Conservation (phyloP, 73 alveolate genomes). For the Paramecium pentaurelia region DNA sequence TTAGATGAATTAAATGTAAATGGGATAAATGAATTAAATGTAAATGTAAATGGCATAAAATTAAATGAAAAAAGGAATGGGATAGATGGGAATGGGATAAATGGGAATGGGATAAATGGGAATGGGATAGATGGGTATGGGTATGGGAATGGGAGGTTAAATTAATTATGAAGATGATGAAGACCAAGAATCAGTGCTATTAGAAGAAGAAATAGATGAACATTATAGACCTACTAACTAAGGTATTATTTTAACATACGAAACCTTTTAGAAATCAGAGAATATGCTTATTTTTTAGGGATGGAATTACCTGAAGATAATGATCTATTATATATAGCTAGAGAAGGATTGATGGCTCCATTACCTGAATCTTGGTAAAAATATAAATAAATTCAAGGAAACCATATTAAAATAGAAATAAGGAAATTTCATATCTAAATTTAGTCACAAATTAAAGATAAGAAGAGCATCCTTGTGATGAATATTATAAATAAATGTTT, state of each 20-base stretch:
- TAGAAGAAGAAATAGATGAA: slow-evolving; percentile 65
- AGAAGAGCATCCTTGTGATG: slow-evolving; percentile 93
- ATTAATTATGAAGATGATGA: slow-evolving; percentile 49
- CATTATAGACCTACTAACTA: slow-evolving; percentile 64
- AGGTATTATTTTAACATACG: neutral
- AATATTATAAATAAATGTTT: slow-evolving; percentile 70
- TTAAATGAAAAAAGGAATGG: neutral
- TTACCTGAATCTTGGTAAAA: slow-evolving; percentile 79
- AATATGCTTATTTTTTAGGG: slow-evolving; percentile 85
- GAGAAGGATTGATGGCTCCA: slow-evolving; percentile 90
- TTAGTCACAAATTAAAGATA: slow-evolving; percentile 69
- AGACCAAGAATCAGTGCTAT: neutral
- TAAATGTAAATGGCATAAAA: neutral
- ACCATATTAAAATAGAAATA: slow-evolving; percentile 76
- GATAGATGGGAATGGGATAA: neutral
- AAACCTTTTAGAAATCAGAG: slow-evolving; percentile 66
- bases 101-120: slow-evolving; percentile 3
- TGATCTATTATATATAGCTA: slow-evolving; percentile 85
- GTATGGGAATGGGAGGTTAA: slow-evolving; percentile 11
- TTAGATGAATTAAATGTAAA: neutral
- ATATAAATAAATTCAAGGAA: slow-evolving; percentile 5
- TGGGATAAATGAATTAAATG: neutral
- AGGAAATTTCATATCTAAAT: slow-evolving; percentile 75
- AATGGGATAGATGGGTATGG: slow-evolving; percentile 38
- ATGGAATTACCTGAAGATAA: slow-evolving; percentile 79